Base-by-base conservation (phyloP, 164 flowering plant genomes). In the Stephania japonica region DNA sequence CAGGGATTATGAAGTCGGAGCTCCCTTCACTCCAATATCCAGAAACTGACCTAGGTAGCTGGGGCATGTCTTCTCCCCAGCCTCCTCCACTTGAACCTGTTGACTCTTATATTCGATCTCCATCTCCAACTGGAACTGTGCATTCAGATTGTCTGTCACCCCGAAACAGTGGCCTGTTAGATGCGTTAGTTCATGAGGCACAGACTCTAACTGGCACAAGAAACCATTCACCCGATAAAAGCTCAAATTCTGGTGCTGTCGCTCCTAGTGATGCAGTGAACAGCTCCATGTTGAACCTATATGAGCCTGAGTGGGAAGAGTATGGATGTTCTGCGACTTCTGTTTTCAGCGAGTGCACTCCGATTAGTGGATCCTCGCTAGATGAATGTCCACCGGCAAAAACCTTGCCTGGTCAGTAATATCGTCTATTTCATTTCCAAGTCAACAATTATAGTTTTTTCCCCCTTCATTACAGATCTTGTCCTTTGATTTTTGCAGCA, bases 11-110 rank as follows among this genome's bases (percentile, higher is more conserved):
- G 92, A 95, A 94, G 93, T 75, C 77, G 89, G 99, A 95, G 96
- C 99, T 95, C 98, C 99, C 99, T 95, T 95, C 99, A 91, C 86
- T 95, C 98, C 99, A 95, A 95, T 87, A 87, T 89, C 73, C 86
- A 81, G 90, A 87, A 72, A 75, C 85, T 78, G 87, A 83, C 66
- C 80, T 87, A 63, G 83, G 88, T 81, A 74, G 81, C 80, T 87
- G 92, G 97, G 89, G 77, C 49, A 72, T 27, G 25, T 71, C 81
- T 67, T 77, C 72, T 59, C 71, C 82, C 13, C 69, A 49, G 38
- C 73, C 70, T 19, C 76, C 79, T 26, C 67, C 78, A 18, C 61
- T 79, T 43, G 84, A 75, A 59, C 47, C 75, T 49, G 73, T 75
- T 73, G 81, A 74, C 65, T 32, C 80, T 61, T 81, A 69, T 75